A percentile compares a stretch with the other conserved stretches of the same genome.
Conservation (phyloP, 2,329 filamentous ascomycete species). For the Colletotrichum filicis region DNA sequence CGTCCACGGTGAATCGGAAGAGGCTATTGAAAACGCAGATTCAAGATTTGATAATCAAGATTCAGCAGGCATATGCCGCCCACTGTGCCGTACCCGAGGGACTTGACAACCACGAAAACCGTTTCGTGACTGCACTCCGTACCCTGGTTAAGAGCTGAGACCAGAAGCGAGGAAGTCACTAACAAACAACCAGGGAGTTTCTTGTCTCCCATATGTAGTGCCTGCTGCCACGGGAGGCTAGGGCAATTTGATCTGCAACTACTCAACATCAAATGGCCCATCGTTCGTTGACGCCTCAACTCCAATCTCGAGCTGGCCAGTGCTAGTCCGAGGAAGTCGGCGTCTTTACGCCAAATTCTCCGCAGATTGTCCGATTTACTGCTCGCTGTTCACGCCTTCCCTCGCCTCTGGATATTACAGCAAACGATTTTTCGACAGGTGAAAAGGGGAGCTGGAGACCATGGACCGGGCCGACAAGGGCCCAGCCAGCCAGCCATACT, state of each 20-base stretch:
- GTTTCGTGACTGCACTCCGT: too few species aligned
- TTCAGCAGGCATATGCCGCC: not conserved
- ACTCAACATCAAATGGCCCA: not conserved
- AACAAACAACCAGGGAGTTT: not conserved
- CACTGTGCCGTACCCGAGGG: not conserved
- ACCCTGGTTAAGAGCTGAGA: constrained; percentile 2
- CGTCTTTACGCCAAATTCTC: not conserved
- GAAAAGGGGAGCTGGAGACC: not conserved
- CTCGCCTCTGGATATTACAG: not conserved
- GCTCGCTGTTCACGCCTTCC: not conserved
- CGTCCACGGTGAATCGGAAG: constrained; percentile 1
- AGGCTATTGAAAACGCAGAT: not conserved
- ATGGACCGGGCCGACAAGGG: constrained; percentile 31
- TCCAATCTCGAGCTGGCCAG: not conserved
- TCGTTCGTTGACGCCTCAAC: too few species aligned
- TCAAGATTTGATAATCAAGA: not conserved
- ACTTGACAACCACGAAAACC: not conserved
- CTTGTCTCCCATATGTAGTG: not conserved
- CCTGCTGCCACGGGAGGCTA: not conserved
- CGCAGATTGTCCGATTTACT: not conserved
- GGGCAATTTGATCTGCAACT: not conserved
- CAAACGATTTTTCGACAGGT: too few species aligned
- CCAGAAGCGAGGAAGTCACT: constrained; percentile 7
- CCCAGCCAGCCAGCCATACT: not conserved
- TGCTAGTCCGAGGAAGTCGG: not conserved